Conservation (phyloP, 495 filamentous ascomycete species). For the Bombardia bombarda region DNA sequence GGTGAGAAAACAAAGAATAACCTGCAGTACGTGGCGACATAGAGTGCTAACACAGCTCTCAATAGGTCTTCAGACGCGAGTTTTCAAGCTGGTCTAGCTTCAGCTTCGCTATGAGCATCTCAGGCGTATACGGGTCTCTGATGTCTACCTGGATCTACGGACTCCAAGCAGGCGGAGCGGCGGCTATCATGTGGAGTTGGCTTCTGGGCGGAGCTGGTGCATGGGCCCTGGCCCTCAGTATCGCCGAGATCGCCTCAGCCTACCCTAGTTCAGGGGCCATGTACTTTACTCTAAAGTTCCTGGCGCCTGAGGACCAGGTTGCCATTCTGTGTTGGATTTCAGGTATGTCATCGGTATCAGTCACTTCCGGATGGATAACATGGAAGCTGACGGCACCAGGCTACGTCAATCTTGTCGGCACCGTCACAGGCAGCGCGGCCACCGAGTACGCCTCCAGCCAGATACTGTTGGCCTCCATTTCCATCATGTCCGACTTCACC, state of each 20-base stretch:
- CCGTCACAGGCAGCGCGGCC: slow-evolving; percentile 55
- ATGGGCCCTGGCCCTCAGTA: slow-evolving; percentile 53
- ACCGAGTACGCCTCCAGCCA: slow-evolving; percentile 61
- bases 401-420: slow-evolving; percentile 62
- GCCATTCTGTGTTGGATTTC: slow-evolving; percentile 42
- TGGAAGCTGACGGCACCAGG: no score
- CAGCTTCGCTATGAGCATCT: slow-evolving; percentile 57
- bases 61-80: slow-evolving; percentile 54
- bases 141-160: slow-evolving; percentile 56
- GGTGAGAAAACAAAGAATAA: no score
- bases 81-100: slow-evolving; percentile 55
- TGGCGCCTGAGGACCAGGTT: slow-evolving; percentile 32
- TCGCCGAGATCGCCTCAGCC: slow-evolving; percentile 51
- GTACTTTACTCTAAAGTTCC: slow-evolving; percentile 41
- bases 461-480: slow-evolving; percentile 58
- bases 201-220: slow-evolving; percentile 54
- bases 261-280: slow-evolving; percentile 51
- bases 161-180: slow-evolving; percentile 50
- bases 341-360: slow-evolving; percentile 8
- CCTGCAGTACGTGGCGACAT: no score
- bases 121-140: slow-evolving; percentile 51
- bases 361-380: no score
- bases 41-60: not conserved
- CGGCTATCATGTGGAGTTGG: slow-evolving; percentile 59
- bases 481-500: slow-evolving; percentile 49